phyloP scores from a whole-genome alignment of 176 grass and related monocot genomes.

The Dendrocalamus sinicus region DNA sequence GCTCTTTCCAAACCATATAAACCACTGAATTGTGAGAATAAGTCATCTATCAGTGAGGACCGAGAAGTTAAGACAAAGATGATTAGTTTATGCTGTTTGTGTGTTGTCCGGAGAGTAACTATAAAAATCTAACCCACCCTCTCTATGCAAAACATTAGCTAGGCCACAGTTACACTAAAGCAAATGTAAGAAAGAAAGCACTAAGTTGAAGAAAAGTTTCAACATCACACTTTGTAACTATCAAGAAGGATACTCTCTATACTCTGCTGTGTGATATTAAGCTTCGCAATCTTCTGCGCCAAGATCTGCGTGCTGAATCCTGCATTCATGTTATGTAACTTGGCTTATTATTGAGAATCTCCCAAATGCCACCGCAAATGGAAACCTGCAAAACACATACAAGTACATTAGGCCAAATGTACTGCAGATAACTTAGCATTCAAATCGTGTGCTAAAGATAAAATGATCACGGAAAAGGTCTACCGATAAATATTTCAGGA shows the following conservation, averaged over 20 bases:
- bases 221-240: constrained; percentile 22
- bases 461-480: not conserved
- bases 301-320: constrained; percentile 87
- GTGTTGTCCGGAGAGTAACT: constrained; percentile 14
- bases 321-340: constrained; percentile 53
- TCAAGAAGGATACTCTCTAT: constrained; percentile 97
- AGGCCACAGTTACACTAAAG: constrained; percentile 5
- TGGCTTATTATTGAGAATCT: constrained; percentile 22
- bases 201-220: constrained; percentile 6
- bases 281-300: constrained; percentile 80
- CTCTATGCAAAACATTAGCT: not conserved
- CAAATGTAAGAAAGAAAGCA: constrained; percentile 17
- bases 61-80: constrained; percentile 24
- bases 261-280: constrained; percentile 92
- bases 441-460: not conserved
- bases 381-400: constrained; percentile 44
- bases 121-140: constrained; percentile 4
- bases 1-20: constrained; percentile 15
- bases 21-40: not conserved
- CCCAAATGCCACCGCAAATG: constrained; percentile 14
- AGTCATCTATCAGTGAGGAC: not conserved
- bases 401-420: constrained; percentile 16
- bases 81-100: not conserved
- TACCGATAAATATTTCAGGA: not conserved
- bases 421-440: not conserved